Percentiles rank a stretch among this genome's conserved stretches.
Evolutionary conservation across 495 filamentous ascomycete genomes (phyloP).

Genomic region (Massariosphaeria phaeospora): DNA sequence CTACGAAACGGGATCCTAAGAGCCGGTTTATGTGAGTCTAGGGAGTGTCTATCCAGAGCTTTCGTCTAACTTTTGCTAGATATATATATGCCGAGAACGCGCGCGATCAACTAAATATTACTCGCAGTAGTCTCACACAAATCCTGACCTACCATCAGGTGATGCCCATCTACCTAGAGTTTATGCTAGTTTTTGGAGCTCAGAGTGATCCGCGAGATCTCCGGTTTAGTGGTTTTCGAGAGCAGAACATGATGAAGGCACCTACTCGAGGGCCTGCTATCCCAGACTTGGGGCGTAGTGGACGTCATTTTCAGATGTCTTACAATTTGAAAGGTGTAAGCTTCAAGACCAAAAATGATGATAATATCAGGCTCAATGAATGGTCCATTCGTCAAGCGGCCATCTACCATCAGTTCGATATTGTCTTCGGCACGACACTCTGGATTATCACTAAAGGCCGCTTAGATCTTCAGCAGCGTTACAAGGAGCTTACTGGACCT

Average conservation of each 20-base stretch:
- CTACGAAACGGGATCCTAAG: conserved; percentile 21
- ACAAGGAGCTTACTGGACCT: conserved; percentile 32
- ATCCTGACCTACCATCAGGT: conserved; percentile 45
- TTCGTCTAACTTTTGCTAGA: neutral
- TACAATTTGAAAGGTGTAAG: conserved; percentile 44
- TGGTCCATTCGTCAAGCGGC: conserved; percentile 46
- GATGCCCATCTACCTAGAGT: conserved; percentile 45
- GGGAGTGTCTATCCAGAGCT: neutral
- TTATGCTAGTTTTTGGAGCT: conserved; percentile 43
- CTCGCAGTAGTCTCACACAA: conserved; percentile 36
- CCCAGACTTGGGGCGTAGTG: conserved; percentile 43
- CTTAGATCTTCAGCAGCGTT: too few species aligned
- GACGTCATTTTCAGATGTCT: conserved; percentile 42
- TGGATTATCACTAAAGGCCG: conserved; percentile 33
- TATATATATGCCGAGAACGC: conserved; percentile 7
- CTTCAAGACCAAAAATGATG: neutral
- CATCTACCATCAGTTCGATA: conserved; percentile 46
- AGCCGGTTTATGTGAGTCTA: conserved; percentile 21
- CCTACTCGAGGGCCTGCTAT: conserved; percentile 28
- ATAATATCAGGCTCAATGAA: conserved; percentile 34
- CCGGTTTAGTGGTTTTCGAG: conserved; percentile 36
- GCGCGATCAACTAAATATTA: conserved; percentile 19
- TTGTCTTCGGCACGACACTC: conserved; percentile 33
- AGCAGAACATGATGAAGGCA: conserved; percentile 24
- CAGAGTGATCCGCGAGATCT: conserved; percentile 39